Evolutionary conservation across 768 basidiomycete genomes (phyloP).

Genomic region (Lentinula boryana): DNA sequence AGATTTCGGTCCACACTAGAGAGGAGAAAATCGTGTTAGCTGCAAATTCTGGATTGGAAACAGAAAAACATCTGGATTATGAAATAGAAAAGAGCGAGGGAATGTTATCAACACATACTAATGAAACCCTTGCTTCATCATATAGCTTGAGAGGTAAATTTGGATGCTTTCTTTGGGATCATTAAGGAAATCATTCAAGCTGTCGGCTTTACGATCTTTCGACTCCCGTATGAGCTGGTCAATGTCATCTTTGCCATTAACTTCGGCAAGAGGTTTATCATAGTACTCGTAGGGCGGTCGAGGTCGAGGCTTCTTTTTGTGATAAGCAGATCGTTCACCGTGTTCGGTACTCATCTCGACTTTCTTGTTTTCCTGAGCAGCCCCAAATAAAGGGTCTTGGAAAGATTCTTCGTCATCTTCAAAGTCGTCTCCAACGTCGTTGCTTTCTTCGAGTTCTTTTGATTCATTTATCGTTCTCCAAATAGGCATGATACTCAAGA

Average conservation of each 20-base stretch:
- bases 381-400: not conserved
- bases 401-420: conserved; percentile 13
- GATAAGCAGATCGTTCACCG: not conserved
- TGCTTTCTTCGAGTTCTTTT: conserved; percentile 17
- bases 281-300: conserved; percentile 34
- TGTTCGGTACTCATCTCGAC: not conserved
- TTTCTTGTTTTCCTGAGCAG: conserved; percentile 13
- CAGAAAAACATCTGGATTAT: not conserved
- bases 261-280: conserved; percentile 24
- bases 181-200: conserved; percentile 47
- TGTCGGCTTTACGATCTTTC: conserved; percentile 33
- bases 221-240: conserved; percentile 28
- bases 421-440: conserved; percentile 28
- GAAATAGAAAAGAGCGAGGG: no score
- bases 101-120: conserved; percentile 44
- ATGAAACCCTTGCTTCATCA: conserved; percentile 54
- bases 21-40: not conserved
- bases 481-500: conserved; percentile 43
- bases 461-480: conserved; percentile 24
- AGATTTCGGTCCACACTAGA: conserved; percentile 43
- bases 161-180: conserved; percentile 53
- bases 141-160: conserved; percentile 68
- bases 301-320: conserved; percentile 14
- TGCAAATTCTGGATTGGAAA: not conserved
- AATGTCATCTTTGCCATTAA: conserved; percentile 31